phyloP scores from a whole-genome alignment of 306 rosid genomes.

The Comarum palustre region DNA sequence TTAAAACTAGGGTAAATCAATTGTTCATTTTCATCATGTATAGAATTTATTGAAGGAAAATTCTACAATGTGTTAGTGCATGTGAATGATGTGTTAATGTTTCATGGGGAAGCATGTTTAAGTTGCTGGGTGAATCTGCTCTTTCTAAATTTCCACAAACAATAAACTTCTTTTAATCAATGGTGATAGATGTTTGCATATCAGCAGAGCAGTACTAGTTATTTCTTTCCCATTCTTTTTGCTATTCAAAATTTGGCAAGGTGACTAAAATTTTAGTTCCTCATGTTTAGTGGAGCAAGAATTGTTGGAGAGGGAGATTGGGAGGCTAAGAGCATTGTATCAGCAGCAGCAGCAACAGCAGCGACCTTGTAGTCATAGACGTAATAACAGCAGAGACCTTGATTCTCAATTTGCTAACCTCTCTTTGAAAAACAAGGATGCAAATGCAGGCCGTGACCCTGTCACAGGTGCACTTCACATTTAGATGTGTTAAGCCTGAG shows the following conservation, averaged over 20 bases:
- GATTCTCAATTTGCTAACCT: slow-evolving; percentile 86
- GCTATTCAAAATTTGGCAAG: slow-evolving; percentile 7
- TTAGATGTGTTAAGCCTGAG: slow-evolving; percentile 45
- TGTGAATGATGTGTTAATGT: no score
- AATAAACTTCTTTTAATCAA: not conserved
- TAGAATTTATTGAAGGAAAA: not conserved
- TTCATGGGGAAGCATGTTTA: not conserved
- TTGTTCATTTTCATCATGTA: not conserved
- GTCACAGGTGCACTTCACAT: slow-evolving; percentile 63
- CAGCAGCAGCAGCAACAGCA: slow-evolving; percentile 62
- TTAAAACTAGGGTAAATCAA: not conserved
- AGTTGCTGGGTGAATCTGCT: not conserved
- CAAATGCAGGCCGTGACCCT: slow-evolving; percentile 67
- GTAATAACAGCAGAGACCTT: slow-evolving; percentile 85
- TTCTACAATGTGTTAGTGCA: no score
- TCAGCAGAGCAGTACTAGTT: not conserved
- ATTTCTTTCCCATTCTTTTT: not conserved
- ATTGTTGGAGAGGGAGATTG: slow-evolving; percentile 96
- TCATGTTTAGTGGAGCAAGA: slow-evolving; percentile 91
- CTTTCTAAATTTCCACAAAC: not conserved
- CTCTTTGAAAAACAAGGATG: slow-evolving; percentile 78
- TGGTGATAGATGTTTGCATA: not conserved
- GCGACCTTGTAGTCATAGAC: slow-evolving; percentile 66
- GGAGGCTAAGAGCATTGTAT: slow-evolving; percentile 71
- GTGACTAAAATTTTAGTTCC: slow-evolving; percentile 35